Conservation (phyloP, 805 yeast species). For the Kazachstania viticola region DNA sequence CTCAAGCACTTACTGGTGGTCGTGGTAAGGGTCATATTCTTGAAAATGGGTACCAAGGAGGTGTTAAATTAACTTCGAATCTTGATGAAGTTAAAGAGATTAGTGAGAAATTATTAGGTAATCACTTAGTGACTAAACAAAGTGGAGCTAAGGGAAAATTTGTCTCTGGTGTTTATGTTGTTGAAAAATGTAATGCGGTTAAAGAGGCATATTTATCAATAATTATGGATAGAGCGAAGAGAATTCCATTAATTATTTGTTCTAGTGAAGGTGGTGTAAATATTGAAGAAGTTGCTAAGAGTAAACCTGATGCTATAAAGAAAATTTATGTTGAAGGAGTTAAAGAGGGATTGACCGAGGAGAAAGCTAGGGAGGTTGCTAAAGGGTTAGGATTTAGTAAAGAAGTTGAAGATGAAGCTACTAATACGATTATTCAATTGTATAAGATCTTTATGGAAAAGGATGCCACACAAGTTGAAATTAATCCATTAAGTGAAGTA, state of each 20-base stretch:
- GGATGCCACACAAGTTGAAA: constrained; percentile 97
- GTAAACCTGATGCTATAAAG: constrained; percentile 83
- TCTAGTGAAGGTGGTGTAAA: constrained; percentile 99
- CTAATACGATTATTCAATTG: constrained; percentile 72
- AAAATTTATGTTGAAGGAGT: constrained; percentile 70
- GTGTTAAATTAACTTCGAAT: constrained; percentile 63
- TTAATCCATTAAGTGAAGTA: constrained; percentile 94
- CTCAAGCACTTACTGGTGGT: constrained; percentile 98
- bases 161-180: constrained; percentile 92
- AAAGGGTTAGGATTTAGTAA: constrained; percentile 68
- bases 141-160: constrained; percentile 95
- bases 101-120: constrained; percentile 82
- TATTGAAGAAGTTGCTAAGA: constrained; percentile 95
- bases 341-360: constrained; percentile 61
- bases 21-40: constrained; percentile 94
- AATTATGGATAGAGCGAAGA: constrained; percentile 85
- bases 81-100: constrained; percentile 76
- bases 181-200: constrained; percentile 84
- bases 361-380: constrained; percentile 67
- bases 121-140: constrained; percentile 93
- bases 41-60: constrained; percentile 91
- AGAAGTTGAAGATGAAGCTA: constrained; percentile 75
- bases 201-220: constrained; percentile 95
- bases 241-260: constrained; percentile 87
- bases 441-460: constrained; percentile 82